Evolutionary conservation across 2,329 filamentous ascomycete genomes (phyloP).

Genomic region (Pseudogymnoascus sp.): DNA sequence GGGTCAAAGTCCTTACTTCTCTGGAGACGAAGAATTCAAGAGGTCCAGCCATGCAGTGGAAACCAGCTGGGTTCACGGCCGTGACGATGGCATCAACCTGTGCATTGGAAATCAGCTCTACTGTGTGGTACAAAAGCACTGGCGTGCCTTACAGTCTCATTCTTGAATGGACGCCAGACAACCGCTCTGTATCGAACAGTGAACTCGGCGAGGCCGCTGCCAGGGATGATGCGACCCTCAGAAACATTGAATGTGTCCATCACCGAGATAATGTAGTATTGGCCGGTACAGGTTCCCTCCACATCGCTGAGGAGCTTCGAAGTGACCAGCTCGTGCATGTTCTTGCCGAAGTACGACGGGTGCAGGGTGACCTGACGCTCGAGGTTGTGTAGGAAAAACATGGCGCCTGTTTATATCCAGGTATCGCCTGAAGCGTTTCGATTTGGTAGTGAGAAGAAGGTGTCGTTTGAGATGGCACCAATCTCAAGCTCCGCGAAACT

Average conservation of each 20-base stretch:
- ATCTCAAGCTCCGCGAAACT: neutral
- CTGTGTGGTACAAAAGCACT: slow-evolving; percentile 4
- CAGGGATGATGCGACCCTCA: slow-evolving; percentile 84
- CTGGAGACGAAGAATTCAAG: slow-evolving; percentile 73
- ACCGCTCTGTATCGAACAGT: slow-evolving; percentile 92
- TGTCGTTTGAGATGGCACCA: neutral
- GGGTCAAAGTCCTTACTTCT: slow-evolving; percentile 54
- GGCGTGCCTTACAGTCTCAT: slow-evolving; percentile 71
- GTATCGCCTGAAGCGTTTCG: neutral
- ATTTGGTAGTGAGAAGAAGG: neutral
- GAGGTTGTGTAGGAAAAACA: slow-evolving; percentile 99
- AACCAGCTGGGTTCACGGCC: slow-evolving; percentile 84
- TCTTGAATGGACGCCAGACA: slow-evolving; percentile 95
- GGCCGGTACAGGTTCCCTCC: slow-evolving; percentile 89
- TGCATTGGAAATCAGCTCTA: slow-evolving; percentile 16
- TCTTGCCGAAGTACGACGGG: slow-evolving; percentile 91
- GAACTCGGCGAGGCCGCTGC: slow-evolving; percentile 87
- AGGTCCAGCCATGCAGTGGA: slow-evolving; percentile 79
- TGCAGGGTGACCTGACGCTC: slow-evolving; percentile 92
- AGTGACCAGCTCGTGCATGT: slow-evolving; percentile 86
- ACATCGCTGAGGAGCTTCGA: slow-evolving; percentile 86
- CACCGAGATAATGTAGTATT: slow-evolving; percentile 96
- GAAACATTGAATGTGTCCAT: slow-evolving; percentile 95
- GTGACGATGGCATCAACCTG: slow-evolving; percentile 92
- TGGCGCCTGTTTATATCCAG: slow-evolving; percentile 32